Evolutionary conservation across 2,329 filamentous ascomycete genomes (phyloP).

Genomic region (Monosporascus sp.): DNA sequence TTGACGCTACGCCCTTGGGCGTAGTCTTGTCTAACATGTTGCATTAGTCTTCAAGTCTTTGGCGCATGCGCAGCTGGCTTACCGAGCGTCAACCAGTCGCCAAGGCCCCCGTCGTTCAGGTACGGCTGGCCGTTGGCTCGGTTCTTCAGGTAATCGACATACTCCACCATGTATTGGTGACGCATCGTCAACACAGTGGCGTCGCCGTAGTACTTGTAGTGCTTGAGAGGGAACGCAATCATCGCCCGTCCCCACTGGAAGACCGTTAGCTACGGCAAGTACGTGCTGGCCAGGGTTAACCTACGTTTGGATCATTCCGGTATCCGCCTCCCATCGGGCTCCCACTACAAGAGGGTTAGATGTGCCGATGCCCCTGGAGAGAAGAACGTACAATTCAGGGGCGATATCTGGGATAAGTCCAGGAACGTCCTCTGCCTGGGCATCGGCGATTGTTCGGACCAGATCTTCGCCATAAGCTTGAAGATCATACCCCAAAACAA

Average conservation of each 20-base stretch:
- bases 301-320: conserved; percentile 8
- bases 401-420: conserved; percentile 7
- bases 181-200: neutral
- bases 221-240: conserved; percentile 3
- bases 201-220: conserved; percentile 9
- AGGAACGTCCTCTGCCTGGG: conserved; percentile 4
- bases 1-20: conserved; percentile 3
- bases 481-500: conserved; percentile 4
- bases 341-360: neutral
- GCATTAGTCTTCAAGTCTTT: neutral
- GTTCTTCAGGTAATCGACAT: conserved; percentile 6
- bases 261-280: neutral
- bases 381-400: conserved; percentile 5
- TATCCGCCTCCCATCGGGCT: conserved; percentile 5
- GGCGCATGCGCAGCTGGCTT: neutral
- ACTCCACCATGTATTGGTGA: conserved; percentile 6
- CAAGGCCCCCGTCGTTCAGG: conserved; percentile 8
- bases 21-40: neutral
- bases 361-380: no score
- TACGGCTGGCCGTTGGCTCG: conserved; percentile 2
- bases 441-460: conserved; percentile 8
- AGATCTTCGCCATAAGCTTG: conserved; percentile 7
- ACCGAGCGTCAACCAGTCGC: conserved; percentile 5
- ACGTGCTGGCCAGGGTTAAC: neutral
- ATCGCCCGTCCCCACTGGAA: conserved; percentile 8